Conservation (phyloP, 75 land plant species). For the Sequoiadendron giganteum region DNA sequence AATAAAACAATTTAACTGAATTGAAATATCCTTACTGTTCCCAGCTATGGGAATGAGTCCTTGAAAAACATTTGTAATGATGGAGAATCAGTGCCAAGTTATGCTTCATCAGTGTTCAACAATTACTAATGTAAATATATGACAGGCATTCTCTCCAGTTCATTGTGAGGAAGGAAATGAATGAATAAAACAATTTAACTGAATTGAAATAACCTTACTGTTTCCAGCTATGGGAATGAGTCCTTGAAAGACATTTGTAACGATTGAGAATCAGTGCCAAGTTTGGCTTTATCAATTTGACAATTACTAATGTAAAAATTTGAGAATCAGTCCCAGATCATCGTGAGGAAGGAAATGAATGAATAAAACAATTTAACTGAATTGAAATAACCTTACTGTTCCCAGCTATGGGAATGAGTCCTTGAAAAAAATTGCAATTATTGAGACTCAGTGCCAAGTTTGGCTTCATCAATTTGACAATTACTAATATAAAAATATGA, state of each 20-base stretch:
- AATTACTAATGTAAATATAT: no score
- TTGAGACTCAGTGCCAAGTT: background rate
- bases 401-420: background rate
- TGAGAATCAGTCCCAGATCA: background rate
- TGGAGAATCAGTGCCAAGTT: background rate
- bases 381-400: background rate
- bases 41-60: background rate
- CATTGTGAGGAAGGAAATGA: background rate
- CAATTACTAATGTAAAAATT: no score
- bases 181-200: background rate
- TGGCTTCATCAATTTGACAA: background rate
- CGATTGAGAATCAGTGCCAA: background rate
- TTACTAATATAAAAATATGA: background rate
- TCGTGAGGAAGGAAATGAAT: background rate
- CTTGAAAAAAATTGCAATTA: background rate
- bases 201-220: background rate
- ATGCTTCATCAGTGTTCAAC: no score
- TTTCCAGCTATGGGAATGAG: background rate
- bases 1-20: background rate
- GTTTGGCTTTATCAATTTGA: no score
- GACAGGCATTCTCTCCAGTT: background rate
- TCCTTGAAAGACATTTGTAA: background rate
- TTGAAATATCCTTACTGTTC: background rate
- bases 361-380: background rate
- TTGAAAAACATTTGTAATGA: background rate